Percentiles rank a stretch among this genome's conserved stretches.
These are phyloP conservation scores for Serendipita vermifera DNA, from an alignment of 768 basidiomycete genomes.

Conservation along the genomic window DNA sequence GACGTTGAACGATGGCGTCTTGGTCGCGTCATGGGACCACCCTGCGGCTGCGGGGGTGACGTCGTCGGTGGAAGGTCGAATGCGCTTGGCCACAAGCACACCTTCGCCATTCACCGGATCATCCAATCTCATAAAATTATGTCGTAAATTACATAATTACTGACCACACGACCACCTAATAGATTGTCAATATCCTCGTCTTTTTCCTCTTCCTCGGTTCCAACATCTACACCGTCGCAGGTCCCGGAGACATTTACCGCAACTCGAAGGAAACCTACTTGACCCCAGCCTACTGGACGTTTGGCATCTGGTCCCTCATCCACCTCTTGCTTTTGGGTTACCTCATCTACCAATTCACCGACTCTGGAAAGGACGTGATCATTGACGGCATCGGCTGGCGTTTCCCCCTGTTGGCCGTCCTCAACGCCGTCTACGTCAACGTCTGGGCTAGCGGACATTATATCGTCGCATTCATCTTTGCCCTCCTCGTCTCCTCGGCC, in stretches of 20 bases:
- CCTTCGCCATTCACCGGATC: background rate
- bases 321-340: constrained; percentile 85
- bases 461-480: constrained; percentile 69
- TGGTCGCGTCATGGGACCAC: too few relatives aligned
- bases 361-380: constrained; percentile 58
- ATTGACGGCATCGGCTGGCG: constrained; percentile 86
- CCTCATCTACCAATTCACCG: constrained; percentile 81
- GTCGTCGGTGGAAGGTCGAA: constrained; percentile 5
- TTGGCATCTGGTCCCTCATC: constrained; percentile 84
- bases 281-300: constrained; percentile 89
- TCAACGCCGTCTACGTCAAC: constrained; percentile 84
- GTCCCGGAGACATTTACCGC: constrained; percentile 56
- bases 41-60: background rate
- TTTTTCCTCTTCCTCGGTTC: constrained; percentile 82
- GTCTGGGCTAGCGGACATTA: constrained; percentile 73
- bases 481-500: constrained; percentile 72
- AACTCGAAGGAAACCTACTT: constrained; percentile 77
- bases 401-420: constrained; percentile 72
- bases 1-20: too few relatives aligned
- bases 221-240: constrained; percentile 76
- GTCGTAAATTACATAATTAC: too few relatives aligned
- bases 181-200: constrained; percentile 69
- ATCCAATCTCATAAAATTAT: background rate
- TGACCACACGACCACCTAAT: background rate
- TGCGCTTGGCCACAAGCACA: background rate